Base-by-base conservation (phyloP, 1,284 basidiomycete species). In the Pseudozyma pruni region DNA sequence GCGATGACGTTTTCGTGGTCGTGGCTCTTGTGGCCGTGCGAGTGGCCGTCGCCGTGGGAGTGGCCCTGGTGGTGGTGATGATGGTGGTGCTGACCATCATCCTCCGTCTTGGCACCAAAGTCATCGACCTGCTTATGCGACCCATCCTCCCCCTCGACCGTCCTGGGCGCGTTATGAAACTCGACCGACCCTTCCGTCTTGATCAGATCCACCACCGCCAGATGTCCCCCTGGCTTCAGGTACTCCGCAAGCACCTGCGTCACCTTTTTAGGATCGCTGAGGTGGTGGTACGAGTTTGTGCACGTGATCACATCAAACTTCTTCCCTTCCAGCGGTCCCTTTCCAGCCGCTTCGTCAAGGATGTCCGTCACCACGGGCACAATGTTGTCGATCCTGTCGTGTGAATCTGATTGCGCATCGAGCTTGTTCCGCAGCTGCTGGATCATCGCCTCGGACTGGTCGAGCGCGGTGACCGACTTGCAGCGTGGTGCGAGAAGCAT, bases 251-350 rank as follows among this genome's bases (percentile, higher is more conserved):
- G 49, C 17, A 62, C 50, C 45, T 58, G 49, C 8, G 70, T 58
- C 11, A 64, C 50, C 29, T 44, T 43, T 4, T 35, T 47, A 2
- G 70, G 70, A 34, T 68, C 70, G 32, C 53, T 55, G 8, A 72
- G 48, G 47, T 72, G 70, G 32, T 72, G 70, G 49, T 56, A 72
- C n/a, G 60, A 27, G 20, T 64, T 72, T 8, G 70, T 72, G 57
- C 70, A 72, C 3, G 64, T 60, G 40, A 72, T 54, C 17, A 72
- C 57, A 31, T 72, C 70, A 19, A 68, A 67, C 27, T 35, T 40
- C 43, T 49, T 52, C 0, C 55, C 51, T 14, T 59, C 29, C 16
- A 68, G 45, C 14, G 35, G 23, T 11, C 23, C 32, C 3, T 23
- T 35, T 4, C 33, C 17, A 0, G 20, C 8, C 7, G 8, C 37